Base-by-base conservation (phyloP, 768 basidiomycete genomes). In the Tephrocybe sp. region DNA sequence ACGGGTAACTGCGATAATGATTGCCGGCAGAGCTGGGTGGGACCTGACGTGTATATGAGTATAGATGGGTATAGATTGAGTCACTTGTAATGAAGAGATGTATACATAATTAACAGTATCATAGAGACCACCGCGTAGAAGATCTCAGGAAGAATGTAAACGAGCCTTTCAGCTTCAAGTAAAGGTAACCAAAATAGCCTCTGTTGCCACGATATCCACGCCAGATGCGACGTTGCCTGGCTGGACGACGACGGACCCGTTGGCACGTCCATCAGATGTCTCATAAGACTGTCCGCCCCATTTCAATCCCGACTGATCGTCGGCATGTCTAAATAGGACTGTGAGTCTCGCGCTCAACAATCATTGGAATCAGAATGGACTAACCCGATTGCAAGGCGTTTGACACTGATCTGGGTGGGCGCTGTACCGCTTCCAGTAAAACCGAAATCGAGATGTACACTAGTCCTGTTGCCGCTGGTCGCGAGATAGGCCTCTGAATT, bases 211-310 rank as follows among this genome's bases (percentile, higher is more conserved):
- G 17, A 83, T 69, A 55, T 75, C 71, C 22, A 83, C 55, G 0
- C 79, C 80, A 4, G 45, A 57, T 5, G 60, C 42, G 30, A 79
- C 62, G 6, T 50, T 41, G 10, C 58, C 54, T 0, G 33, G 67
- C 42, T 74, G 64, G 1, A 67, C 56, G 5, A 52, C 58, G 31
- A 70, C 50, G 10, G 38, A 54, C 3, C 82, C 80, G 32, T 63
- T 63, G 17, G 73, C 68, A 35, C 62, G 69, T 0, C 68, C 79
- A 44, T 76, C 59, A 26, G 55, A 46, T 0, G 80, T 83, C 60
- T 83, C 83, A 48, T 80, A 83, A 0, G 74, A 77, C 56, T 77
- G 79, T 1, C 81, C 82, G 41, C 75, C 83, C 79, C 82, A 82
- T 3, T 68, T 79, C 48, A 84, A 48, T 16, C 76, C 77, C n/a